phyloP scores from a whole-genome alignment of 495 filamentous ascomycete genomes.

The Barbatosphaeria neglecta region DNA sequence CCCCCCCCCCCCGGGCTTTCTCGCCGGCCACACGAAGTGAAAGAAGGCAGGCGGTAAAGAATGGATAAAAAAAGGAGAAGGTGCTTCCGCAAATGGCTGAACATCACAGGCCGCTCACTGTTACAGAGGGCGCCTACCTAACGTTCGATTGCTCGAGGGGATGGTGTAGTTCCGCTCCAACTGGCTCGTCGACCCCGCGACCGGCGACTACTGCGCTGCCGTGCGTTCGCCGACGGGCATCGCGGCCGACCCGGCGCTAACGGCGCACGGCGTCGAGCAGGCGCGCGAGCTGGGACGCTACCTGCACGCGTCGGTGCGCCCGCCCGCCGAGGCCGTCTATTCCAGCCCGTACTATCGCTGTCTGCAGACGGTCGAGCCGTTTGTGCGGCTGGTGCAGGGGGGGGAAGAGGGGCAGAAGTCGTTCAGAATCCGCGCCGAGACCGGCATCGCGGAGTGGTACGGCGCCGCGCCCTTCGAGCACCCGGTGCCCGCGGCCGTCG shows the following conservation, averaged over 20 bases:
- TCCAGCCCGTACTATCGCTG: constrained; percentile 85
- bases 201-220: constrained; percentile 57
- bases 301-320: constrained; percentile 44
- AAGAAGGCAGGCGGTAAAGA: too few species aligned
- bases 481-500: constrained; percentile 56
- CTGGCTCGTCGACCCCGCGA: constrained; percentile 70
- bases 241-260: constrained; percentile 74
- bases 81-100: too few species aligned
- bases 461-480: constrained; percentile 71
- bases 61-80: too few species aligned
- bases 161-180: constrained; percentile 83
- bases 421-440: constrained; percentile 52
- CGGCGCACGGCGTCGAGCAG: constrained; percentile 75
- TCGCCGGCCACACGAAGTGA: too few species aligned
- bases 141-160: too few species aligned
- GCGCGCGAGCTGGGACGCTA: constrained; percentile 64
- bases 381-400: constrained; percentile 42
- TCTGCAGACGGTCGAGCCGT: constrained; percentile 72
- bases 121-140: too few species aligned
- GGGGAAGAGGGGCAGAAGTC: not conserved
- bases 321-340: constrained; percentile 67
- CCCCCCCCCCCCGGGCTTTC: not conserved
- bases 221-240: constrained; percentile 75
- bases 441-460: constrained; percentile 85
- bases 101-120: too few species aligned